A percentile compares a stretch with the other conserved stretches of the same genome.
phyloP scores from a whole-genome alignment of 2,329 filamentous ascomycete genomes.

The Paramyrothecium sp. region DNA sequence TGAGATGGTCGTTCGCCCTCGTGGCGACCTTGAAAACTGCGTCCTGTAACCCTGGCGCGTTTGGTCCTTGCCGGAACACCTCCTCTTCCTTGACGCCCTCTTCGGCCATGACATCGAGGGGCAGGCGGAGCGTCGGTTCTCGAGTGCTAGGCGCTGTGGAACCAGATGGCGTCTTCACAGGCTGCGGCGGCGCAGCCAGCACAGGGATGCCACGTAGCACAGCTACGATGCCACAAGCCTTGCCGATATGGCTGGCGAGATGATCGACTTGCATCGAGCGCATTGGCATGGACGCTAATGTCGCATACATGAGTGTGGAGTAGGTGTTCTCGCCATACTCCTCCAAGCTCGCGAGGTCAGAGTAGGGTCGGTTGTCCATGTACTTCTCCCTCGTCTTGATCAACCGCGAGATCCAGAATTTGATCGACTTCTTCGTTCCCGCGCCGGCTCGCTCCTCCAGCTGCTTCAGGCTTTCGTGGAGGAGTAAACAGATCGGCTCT shows the following conservation, averaged over 20 bases:
- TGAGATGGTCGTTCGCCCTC: constrained; percentile 90
- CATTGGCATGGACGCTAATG: constrained; percentile 75
- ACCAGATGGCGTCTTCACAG: constrained; percentile 41
- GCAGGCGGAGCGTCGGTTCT: constrained; percentile 67
- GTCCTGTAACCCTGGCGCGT: constrained; percentile 80
- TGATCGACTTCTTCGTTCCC: constrained; percentile 50
- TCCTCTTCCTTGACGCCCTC: constrained; percentile 82
- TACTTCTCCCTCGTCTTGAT: constrained; percentile 80
- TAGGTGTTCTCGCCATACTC: constrained; percentile 94
- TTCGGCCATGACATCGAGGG: constrained; percentile 86
- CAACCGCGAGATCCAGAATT: constrained; percentile 74
- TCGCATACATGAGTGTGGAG: constrained; percentile 86
- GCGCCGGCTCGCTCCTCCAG: constrained; percentile 47
- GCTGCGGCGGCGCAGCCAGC: constrained; percentile 69
- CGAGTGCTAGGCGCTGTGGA: constrained; percentile 32
- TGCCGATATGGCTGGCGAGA: constrained; percentile 91
- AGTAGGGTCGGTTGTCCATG: constrained; percentile 80
- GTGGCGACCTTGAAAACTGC: constrained; percentile 92
- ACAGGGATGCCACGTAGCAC: constrained; percentile 85
- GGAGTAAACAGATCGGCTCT: constrained; percentile 84
- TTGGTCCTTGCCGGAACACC: constrained; percentile 75
- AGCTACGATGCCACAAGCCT: constrained; percentile 84
- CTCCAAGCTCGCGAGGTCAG: constrained; percentile 71
- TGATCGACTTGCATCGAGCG: constrained; percentile 86
- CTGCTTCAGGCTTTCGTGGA: constrained; percentile 69